phyloP scores from a whole-genome alignment of 495 filamentous ascomycete genomes.

The Stereocaulon alpinum region DNA sequence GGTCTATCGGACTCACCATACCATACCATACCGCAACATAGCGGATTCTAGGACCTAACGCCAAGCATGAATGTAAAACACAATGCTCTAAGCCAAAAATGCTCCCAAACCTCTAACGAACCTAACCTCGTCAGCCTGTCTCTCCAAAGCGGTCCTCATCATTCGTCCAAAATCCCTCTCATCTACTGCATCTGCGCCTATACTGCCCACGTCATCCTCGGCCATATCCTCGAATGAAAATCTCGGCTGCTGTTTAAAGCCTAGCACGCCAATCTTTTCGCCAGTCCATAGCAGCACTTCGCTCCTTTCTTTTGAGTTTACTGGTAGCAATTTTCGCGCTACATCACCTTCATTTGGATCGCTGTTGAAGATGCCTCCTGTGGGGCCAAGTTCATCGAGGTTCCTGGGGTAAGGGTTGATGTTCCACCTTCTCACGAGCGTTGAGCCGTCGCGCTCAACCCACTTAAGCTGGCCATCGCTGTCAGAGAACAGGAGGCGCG shows the following conservation, averaged over 20 bases:
- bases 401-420: constrained; percentile 34
- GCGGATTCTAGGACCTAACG: too few species aligned
- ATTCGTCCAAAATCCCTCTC: constrained; percentile 52
- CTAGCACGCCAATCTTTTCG: constrained; percentile 63
- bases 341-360: constrained; percentile 48
- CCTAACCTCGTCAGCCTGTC: constrained; percentile 73
- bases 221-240: constrained; percentile 32
- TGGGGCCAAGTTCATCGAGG: not conserved
- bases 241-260: constrained; percentile 38
- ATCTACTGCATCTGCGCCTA: constrained; percentile 39
- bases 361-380: constrained; percentile 17
- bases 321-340: constrained; percentile 58
- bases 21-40: too few species aligned
- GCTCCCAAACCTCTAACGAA: constrained; percentile 56
- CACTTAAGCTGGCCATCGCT: constrained; percentile 79
- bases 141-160: constrained; percentile 67
- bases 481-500: constrained; percentile 75
- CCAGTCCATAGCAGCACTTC: constrained; percentile 74
- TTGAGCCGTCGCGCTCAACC: constrained; percentile 79
- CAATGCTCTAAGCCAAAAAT: too few species aligned
- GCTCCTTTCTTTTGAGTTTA: constrained; percentile 39
- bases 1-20: too few species aligned
- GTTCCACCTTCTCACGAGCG: constrained; percentile 67
- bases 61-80: too few species aligned
- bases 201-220: not conserved